Conservation (phyloP, 2,329 filamentous ascomycete genomes). For the Aspergillus carbonarius region DNA sequence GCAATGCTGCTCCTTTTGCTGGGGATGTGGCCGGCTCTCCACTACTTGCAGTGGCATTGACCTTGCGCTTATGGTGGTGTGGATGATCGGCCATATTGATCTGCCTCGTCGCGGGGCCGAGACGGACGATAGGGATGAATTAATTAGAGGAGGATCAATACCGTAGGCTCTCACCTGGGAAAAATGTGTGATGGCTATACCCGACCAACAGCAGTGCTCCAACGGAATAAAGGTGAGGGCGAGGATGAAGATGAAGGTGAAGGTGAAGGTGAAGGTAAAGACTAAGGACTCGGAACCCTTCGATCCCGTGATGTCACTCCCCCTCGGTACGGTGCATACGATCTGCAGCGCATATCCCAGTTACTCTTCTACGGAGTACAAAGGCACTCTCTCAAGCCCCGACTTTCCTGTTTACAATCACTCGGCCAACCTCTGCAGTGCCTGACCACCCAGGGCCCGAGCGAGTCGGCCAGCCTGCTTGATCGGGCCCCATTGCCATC, state of each 20-base stretch:
- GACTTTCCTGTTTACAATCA: background rate
- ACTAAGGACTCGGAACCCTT: background rate
- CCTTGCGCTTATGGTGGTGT: background rate
- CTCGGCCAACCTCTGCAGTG: background rate
- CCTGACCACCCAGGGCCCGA: background rate
- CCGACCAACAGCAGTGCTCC: no score
- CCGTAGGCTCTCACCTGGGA: no score
- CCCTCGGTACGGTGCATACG: background rate
- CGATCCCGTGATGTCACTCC: background rate
- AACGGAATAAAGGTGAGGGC: background rate
- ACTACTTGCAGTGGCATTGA: background rate
- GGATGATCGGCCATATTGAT: background rate
- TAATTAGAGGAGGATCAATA: no score
- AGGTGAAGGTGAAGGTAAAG: no score
- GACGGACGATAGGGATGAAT: no score
- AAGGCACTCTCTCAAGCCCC: background rate
- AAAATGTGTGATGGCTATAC: no score
- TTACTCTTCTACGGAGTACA: background rate
- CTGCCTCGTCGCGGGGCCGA: no score
- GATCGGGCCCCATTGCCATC: background rate
- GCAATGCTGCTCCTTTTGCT: background rate
- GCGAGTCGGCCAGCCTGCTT: background rate
- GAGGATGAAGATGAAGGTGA: background rate
- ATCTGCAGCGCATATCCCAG: background rate
- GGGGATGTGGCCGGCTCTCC: background rate